phyloP scores from a whole-genome alignment of 352 stramenopile species.

The Phytophthora parvispora region DNA sequence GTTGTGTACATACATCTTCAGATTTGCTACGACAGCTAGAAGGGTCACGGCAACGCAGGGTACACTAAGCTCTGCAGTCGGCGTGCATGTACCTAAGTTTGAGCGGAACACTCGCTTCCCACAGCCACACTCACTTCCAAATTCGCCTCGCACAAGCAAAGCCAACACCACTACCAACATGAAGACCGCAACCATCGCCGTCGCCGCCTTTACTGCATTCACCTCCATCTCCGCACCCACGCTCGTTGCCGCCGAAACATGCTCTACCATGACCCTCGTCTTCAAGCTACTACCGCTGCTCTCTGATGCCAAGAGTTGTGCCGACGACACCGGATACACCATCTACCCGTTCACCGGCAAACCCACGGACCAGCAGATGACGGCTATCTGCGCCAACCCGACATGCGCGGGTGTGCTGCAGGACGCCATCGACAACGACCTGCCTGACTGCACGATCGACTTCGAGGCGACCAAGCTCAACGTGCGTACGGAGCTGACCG shows the following conservation, averaged over 20 bases:
- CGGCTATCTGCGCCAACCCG: constrained; percentile 33
- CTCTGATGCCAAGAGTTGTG: constrained; percentile 35
- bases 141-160: background rate
- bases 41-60: background rate
- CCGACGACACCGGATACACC: constrained; percentile 34
- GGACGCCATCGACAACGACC: constrained; percentile 25
- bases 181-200: constrained; percentile 34
- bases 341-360: constrained; percentile 41
- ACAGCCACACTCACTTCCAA: background rate
- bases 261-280: constrained; percentile 36
- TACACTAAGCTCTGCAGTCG: background rate
- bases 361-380: constrained; percentile 35
- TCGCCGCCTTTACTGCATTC: constrained; percentile 23
- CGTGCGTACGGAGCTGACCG: constrained; percentile 29
- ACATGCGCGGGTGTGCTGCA: constrained; percentile 37
- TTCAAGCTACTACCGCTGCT: constrained; percentile 37
- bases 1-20: too few species aligned
- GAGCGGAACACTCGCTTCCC: background rate
- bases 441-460: constrained; percentile 47
- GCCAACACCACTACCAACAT: constrained; percentile 16
- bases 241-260: constrained; percentile 27
- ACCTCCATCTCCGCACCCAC: constrained; percentile 15
- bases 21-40: too few species aligned
- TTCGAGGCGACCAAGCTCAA: constrained; percentile 35
- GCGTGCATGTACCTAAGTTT: too few species aligned